phyloP scores from a whole-genome alignment of 2,329 filamentous ascomycete species.

The Epicoccum sorghinum region DNA sequence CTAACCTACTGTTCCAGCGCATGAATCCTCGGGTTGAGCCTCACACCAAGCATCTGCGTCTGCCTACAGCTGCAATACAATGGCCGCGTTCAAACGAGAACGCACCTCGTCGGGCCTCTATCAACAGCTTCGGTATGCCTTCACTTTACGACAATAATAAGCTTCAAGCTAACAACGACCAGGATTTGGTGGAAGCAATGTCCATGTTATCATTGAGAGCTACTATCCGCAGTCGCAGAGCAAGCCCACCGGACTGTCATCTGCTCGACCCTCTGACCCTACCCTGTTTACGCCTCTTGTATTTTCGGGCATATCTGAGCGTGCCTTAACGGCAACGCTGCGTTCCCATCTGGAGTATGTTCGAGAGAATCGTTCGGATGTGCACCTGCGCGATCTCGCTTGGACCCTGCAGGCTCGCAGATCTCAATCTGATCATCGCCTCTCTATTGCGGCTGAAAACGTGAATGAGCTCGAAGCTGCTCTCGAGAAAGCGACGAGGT shows the following conservation, averaged over 20 bases:
- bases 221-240: neutral
- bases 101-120: slow-evolving; percentile 15
- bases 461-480: neutral
- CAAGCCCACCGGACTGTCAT: neutral
- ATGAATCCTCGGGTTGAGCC: slow-evolving; percentile 41
- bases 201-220: slow-evolving; percentile 31
- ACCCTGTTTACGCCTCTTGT: neutral
- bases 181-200: slow-evolving; percentile 33
- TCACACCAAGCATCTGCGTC: slow-evolving; percentile 15
- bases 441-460: slow-evolving; percentile 1
- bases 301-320: neutral
- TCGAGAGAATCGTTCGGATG: neutral
- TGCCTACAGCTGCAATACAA: slow-evolving; percentile 6
- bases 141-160: neutral
- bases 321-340: neutral
- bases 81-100: slow-evolving; percentile 21
- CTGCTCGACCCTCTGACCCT: neutral
- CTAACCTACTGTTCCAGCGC: slow-evolving; percentile 42
- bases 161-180: neutral
- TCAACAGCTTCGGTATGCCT: slow-evolving; percentile 27
- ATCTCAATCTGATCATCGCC: slow-evolving; percentile 13
- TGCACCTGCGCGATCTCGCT: slow-evolving; percentile 11
- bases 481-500: neutral
- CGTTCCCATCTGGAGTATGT: neutral
- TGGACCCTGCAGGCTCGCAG: slow-evolving; percentile 21